These are phyloP conservation scores for Xylaria nigripes DNA, from an alignment of 495 filamentous ascomycete genomes.

Conservation along the genomic window DNA sequence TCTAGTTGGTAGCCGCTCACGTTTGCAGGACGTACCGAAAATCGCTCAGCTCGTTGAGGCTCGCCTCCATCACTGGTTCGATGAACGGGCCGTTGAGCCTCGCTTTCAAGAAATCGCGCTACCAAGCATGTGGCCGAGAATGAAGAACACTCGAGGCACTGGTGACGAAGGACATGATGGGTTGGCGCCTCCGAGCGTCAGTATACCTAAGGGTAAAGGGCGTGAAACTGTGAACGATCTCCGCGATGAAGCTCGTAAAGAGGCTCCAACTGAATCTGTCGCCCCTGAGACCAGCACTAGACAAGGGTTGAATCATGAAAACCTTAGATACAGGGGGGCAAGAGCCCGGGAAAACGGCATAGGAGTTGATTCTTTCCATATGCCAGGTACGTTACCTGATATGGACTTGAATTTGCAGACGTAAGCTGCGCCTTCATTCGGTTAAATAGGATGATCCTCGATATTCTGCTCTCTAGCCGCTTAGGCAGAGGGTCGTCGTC, in stretches of 20 bases:
- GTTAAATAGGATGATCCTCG: background rate
- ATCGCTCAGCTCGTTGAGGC: conserved; percentile 92
- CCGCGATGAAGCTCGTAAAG: conserved; percentile 39
- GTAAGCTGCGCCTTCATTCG: background rate
- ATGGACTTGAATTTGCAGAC: conserved; percentile 18
- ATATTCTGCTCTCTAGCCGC: background rate
- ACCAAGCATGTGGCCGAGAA: conserved; percentile 90
- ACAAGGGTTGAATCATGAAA: conserved; percentile 28
- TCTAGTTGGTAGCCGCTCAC: conserved; percentile 79
- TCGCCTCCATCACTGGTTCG: conserved; percentile 90
- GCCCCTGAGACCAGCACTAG: conserved; percentile 16
- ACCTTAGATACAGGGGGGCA: conserved; percentile 29
- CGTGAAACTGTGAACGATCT: conserved; percentile 41
- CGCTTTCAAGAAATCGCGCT: conserved; percentile 91
- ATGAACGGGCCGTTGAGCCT: conserved; percentile 91
- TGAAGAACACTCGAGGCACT: conserved; percentile 65
- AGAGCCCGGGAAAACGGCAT: conserved; percentile 22
- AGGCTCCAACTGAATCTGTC: conserved; percentile 36
- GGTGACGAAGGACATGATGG: conserved; percentile 40
- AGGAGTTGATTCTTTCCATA: conserved; percentile 25
- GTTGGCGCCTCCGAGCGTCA: conserved; percentile 12
- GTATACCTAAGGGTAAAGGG: conserved; percentile 39
- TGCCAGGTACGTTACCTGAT: conserved; percentile 22
- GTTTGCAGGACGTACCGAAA: conserved; percentile 93
- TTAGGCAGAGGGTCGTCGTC: background rate